Evolutionary conservation across 441 rosid genomes (phyloP), one percentile per base, ranked within the genome.

Genomic region (Eutrema salsugineum): DNA sequence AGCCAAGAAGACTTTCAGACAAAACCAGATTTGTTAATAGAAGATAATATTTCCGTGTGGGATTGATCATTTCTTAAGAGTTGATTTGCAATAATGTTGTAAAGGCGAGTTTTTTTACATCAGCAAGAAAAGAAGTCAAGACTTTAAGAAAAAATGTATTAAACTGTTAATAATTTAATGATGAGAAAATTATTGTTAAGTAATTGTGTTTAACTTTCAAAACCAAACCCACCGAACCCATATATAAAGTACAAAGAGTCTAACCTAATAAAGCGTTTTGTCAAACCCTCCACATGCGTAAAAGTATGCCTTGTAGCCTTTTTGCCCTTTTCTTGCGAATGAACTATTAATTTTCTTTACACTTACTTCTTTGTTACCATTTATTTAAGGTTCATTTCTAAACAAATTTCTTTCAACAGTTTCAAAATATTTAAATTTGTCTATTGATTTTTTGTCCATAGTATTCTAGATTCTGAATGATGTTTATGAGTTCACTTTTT

Each of bases 201-300:
- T 63, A 56, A 70, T 20, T 63, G 44, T 70, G 63, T 53, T 70
- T 64, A 76, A 64, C 50, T 57, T 76, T 76, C 68, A 70, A 76
- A 76, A 79, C 61, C 47, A 50, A 80, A 71, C 83, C 88, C 83
- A 91, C 97, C 80, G 80, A 86, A 68, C 83, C 72, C 15, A 63
- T 47, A 72, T 47, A n/a, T 61, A 83, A 83, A 81, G 74, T 48
- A 38, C 50, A 83, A 81, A 82, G 24, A 70, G 72, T 65, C 51
- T 63, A 69, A 69, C 75, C 70, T 62, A 76, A 63, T 69, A 69
- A 70, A 76, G 79, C 30, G 38, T 76, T 61, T 82, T 78, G 78
- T 75, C 84, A 86, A 84, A 89, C 84, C 89, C 81, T 74, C 84
- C 96, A 83, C 96, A 84, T 84, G 91, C 85, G 77, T 49, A 79